Conservation (phyloP, 139 green algal genomes). For the Ettlia oleoabundans region DNA sequence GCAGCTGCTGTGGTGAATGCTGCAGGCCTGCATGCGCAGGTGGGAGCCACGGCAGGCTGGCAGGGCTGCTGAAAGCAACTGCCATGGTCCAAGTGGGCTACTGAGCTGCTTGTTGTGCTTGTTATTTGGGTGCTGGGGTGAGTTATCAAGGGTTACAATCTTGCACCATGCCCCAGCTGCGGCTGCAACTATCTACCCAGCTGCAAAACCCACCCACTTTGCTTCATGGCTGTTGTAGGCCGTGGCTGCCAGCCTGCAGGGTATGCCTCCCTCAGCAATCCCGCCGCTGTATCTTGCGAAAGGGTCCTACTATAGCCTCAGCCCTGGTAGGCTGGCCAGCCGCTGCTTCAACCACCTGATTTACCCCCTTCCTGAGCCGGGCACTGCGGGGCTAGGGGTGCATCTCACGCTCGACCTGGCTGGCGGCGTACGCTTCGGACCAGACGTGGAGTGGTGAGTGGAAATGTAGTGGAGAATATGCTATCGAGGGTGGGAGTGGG, state of each 20-base stretch:
- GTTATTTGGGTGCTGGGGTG: too few relatives aligned
- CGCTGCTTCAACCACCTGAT: conserved; percentile 79
- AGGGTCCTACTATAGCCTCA: conserved; percentile 63
- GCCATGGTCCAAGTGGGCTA: too few relatives aligned
- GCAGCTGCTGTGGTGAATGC: conserved; percentile 66
- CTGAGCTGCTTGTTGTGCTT: too few relatives aligned
- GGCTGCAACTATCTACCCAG: too few relatives aligned
- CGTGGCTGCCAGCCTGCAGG: conserved; percentile 49
- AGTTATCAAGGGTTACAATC: too few relatives aligned
- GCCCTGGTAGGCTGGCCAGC: too few relatives aligned
- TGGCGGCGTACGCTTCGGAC: conserved; percentile 83
- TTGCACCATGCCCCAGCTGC: background rate
- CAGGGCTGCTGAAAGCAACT: conserved; percentile 42
- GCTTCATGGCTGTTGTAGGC: conserved; percentile 10
- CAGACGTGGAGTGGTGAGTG: conserved; percentile 87
- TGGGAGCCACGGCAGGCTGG: background rate
- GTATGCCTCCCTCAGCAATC: conserved; percentile 48
- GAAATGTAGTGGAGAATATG: background rate
- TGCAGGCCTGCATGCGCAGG: conserved; percentile 57
- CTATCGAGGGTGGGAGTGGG: too few relatives aligned
- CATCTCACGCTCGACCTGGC: conserved; percentile 91
- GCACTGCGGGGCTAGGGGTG: conserved; percentile 76
- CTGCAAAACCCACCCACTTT: too few relatives aligned
- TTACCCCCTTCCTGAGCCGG: conserved; percentile 84
- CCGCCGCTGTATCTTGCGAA: conserved; percentile 69